phyloP scores from a whole-genome alignment of 2,329 filamentous ascomycete species.

The Cadophora sp. region DNA sequence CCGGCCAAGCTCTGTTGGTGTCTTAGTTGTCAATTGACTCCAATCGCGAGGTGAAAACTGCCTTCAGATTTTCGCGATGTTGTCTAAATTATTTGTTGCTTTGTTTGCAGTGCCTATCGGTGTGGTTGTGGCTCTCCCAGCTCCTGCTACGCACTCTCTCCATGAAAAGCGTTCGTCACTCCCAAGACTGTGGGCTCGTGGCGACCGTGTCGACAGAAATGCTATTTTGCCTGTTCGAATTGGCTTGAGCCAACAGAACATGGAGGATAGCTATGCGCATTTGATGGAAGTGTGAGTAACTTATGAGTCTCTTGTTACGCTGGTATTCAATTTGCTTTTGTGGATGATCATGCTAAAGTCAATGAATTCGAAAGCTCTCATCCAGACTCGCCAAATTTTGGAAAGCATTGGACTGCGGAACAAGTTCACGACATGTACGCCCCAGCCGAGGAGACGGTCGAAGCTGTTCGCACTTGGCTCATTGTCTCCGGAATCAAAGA shows the following conservation, averaged over 20 bases:
- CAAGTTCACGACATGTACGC: conserved; percentile 46
- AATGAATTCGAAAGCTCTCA: conserved; percentile 34
- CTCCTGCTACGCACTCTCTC: conserved; percentile 24
- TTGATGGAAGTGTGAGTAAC: conserved; percentile 37
- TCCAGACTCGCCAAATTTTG: conserved; percentile 45
- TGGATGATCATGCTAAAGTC: not conserved
- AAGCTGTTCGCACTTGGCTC: conserved; percentile 47
- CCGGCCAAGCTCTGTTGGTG: not conserved
- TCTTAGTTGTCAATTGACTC: no score
- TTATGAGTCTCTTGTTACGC: no score
- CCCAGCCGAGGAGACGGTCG: conserved; percentile 43
- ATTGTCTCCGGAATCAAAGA: conserved; percentile 45
- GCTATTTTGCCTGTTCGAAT: conserved; percentile 35
- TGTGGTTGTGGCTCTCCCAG: conserved; percentile 26
- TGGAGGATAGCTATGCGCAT: conserved; percentile 31
- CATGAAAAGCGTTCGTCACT: conserved; percentile 31
- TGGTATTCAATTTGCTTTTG: no score
- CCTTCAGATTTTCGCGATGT: not conserved
- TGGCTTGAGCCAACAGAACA: conserved; percentile 34
- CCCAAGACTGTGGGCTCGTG: conserved; percentile 26
- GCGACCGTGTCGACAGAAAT: conserved; percentile 27
- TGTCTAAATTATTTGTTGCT: not conserved
- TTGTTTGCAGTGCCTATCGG: conserved; percentile 10
- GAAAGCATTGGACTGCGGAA: conserved; percentile 46
- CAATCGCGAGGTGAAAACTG: no score